Evolutionary conservation across 495 filamentous ascomycete species (phyloP).

Genomic region (Lophiostoma macrostomum): DNA sequence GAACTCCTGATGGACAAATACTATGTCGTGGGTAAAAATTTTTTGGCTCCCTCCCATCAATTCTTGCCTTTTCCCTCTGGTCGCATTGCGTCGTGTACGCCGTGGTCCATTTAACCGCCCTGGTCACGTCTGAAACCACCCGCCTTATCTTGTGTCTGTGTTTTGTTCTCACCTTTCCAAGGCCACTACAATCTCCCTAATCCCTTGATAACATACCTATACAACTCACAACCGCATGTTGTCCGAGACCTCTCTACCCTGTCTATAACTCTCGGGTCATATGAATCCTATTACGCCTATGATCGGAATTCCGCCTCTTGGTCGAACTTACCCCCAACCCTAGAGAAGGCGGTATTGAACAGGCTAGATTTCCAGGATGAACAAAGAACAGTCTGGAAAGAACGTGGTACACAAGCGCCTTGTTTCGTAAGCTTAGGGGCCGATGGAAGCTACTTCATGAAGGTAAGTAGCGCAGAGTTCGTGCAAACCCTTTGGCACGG

Average conservation of each 20-base stretch:
- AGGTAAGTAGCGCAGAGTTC: too few relatives aligned
- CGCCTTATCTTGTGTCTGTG: not conserved
- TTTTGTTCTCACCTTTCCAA: constrained; percentile 7
- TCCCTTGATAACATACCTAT: constrained; percentile 29
- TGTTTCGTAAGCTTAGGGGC: constrained; percentile 29
- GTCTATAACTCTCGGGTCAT: constrained; percentile 27
- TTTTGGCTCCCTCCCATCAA: not conserved
- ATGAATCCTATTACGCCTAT: constrained; percentile 31
- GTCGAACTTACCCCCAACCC: constrained; percentile 21
- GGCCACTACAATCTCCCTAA: constrained; percentile 32
- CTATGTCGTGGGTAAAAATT: constrained; percentile 20
- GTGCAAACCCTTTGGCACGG: too few relatives aligned
- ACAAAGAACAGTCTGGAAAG: constrained; percentile 24
- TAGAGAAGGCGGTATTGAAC: constrained; percentile 24
- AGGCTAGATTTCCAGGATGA: constrained; percentile 10
- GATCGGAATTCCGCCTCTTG: constrained; percentile 24
- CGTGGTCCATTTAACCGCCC: not conserved
- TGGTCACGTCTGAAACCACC: not conserved
- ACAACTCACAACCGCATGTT: constrained; percentile 20
- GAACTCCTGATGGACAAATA: constrained; percentile 24
- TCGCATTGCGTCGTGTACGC: not conserved
- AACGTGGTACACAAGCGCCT: constrained; percentile 19
- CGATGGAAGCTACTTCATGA: constrained; percentile 30
- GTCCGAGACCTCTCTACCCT: constrained; percentile 28
- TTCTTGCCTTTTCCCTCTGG: not conserved